These are phyloP conservation scores for Strobilomyces dryophilus DNA, from an alignment of 768 basidiomycete species.

Conservation along the genomic window DNA sequence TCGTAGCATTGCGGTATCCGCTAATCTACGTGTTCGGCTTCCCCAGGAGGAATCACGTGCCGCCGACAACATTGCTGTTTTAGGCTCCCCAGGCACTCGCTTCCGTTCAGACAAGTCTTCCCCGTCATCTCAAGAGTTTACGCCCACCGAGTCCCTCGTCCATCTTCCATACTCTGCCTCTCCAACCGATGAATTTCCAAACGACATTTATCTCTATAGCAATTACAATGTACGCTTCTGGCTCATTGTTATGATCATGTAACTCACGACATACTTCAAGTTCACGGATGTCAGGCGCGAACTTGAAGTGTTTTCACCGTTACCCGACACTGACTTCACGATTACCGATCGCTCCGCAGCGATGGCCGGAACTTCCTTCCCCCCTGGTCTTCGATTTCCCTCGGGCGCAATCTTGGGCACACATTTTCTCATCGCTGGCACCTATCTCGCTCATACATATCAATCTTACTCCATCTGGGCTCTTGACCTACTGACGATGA, in stretches of 20 bases:
- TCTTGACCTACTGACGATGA: conserved; percentile 77
- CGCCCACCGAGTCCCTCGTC: conserved; percentile 53
- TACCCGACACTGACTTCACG: conserved; percentile 69
- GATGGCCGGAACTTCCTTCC: conserved; percentile 80
- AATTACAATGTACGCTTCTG: conserved; percentile 81
- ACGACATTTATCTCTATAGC: conserved; percentile 88
- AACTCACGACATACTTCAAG: conserved; percentile 35
- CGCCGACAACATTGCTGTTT: conserved; percentile 36
- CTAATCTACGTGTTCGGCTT: conserved; percentile 60
- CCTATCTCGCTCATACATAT: conserved; percentile 90
- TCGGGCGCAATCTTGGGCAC: conserved; percentile 89
- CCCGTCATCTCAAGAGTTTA: conserved; percentile 43
- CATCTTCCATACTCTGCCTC: conserved; percentile 75
- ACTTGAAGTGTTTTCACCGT: conserved; percentile 85
- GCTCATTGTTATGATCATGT: neutral
- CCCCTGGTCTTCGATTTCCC: conserved; percentile 94
- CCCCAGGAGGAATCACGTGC: conserved; percentile 55
- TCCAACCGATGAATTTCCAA: conserved; percentile 71
- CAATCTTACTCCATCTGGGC: conserved; percentile 98
- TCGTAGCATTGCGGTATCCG: conserved; percentile 85
- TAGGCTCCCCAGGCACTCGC: conserved; percentile 55
- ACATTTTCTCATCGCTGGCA: conserved; percentile 91
- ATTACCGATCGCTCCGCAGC: conserved; percentile 75
- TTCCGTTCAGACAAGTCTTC: conserved; percentile 49
- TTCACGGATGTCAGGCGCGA: conserved; percentile 95